Conservation (phyloP, 257 asterid genomes). For the Rubia yunnanensis region DNA sequence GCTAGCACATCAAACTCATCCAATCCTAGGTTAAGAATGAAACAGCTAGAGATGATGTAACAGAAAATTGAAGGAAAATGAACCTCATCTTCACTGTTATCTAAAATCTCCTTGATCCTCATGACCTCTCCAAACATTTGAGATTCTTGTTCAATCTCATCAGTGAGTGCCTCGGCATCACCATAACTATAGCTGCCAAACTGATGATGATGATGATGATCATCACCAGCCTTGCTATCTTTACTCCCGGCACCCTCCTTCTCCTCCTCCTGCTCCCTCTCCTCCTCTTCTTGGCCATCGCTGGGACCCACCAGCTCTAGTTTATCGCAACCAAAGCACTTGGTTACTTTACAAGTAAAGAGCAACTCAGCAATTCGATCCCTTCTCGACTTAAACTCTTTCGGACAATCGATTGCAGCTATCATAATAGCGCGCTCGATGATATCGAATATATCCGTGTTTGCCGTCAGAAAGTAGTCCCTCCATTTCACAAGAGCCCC, state of each 20-base stretch:
- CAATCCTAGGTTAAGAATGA: background rate
- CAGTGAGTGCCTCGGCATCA: conserved; percentile 87
- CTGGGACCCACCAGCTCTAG: conserved; percentile 53
- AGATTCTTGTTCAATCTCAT: conserved; percentile 72
- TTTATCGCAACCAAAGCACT: conserved; percentile 69
- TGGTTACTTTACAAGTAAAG: conserved; percentile 58
- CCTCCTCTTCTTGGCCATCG: conserved; percentile 16
- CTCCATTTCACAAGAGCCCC: conserved; percentile 72
- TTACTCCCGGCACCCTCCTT: conserved; percentile 41
- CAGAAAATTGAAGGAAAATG: conserved; percentile 9
- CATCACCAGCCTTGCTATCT: conserved; percentile 53
- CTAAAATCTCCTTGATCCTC: conserved; percentile 68
- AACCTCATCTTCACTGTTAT: conserved; percentile 59
- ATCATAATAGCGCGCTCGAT: conserved; percentile 68
- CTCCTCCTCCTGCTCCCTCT: conserved; percentile 14
- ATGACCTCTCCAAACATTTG: conserved; percentile 54
- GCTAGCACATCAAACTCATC: background rate
- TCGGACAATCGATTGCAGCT: conserved; percentile 78
- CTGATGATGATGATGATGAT: conserved; percentile 35
- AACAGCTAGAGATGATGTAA: background rate
- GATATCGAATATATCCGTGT: conserved; percentile 57
- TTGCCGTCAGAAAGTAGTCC: conserved; percentile 65
- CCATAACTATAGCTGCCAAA: conserved; percentile 44
- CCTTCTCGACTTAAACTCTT: conserved; percentile 66
- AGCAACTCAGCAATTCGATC: conserved; percentile 82